A percentile compares a stretch with the other conserved stretches of the same genome.
These are phyloP conservation scores for Phialophora verrucosa DNA, from an alignment of 2,329 filamentous ascomycete species.

Conservation along the genomic window DNA sequence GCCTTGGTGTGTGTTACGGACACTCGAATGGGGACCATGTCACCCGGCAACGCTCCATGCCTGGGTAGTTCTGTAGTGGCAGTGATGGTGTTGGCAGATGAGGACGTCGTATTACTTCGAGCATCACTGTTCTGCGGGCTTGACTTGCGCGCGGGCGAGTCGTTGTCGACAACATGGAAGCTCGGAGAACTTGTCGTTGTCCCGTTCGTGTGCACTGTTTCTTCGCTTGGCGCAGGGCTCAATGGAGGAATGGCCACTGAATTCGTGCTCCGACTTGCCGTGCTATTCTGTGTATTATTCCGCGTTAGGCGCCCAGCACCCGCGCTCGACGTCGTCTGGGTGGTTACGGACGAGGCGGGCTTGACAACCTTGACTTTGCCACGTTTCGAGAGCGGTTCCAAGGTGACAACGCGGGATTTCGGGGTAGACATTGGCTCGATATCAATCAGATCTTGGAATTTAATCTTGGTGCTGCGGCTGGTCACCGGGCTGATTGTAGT, in stretches of 20 bases:
- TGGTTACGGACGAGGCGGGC: conserved; percentile 49
- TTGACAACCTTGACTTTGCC: conserved; percentile 65
- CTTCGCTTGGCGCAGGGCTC: conserved; percentile 66
- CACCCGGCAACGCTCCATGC: conserved; percentile 84
- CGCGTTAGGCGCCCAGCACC: conserved; percentile 49
- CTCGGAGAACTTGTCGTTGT: conserved; percentile 67
- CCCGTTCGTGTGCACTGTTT: conserved; percentile 71
- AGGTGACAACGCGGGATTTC: conserved; percentile 79
- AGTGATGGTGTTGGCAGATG: conserved; percentile 79
- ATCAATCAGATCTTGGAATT: conserved; percentile 81
- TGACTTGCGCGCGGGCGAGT: conserved; percentile 44
- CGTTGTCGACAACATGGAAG: conserved; percentile 58
- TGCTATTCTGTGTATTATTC: conserved; percentile 39
- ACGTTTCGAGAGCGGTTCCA: conserved; percentile 82
- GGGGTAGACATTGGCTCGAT: conserved; percentile 76
- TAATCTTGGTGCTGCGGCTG: conserved; percentile 80
- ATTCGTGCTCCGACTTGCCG: conserved; percentile 34
- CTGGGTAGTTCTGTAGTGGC: conserved; percentile 82
- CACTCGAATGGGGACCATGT: conserved; percentile 78
- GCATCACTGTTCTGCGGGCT: conserved; percentile 53
- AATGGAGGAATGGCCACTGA: conserved; percentile 49
- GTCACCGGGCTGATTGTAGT: conserved; percentile 81
- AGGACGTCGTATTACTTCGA: conserved; percentile 57
- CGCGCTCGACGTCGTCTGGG: conserved; percentile 53
- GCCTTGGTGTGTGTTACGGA: conserved; percentile 85